These are phyloP conservation scores for Erysimum cheiranthoides DNA, from an alignment of 345 rosid genomes.

Conservation along the genomic window DNA sequence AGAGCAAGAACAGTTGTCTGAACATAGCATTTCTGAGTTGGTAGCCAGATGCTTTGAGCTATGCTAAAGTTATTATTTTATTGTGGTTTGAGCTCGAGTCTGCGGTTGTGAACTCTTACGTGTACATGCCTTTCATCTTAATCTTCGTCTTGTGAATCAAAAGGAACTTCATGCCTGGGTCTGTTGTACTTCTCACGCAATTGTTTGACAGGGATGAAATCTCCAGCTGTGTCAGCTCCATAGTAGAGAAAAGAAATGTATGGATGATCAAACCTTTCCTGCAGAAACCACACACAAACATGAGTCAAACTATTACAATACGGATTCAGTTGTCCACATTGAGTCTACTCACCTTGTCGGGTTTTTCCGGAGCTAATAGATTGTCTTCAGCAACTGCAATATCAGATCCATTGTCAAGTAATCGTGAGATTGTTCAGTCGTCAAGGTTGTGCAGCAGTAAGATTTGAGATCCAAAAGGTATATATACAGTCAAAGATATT, in stretches of 20 bases:
- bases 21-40: background rate
- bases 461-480: background rate
- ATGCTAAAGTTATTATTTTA: slow-evolving; percentile 12
- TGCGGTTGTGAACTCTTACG: slow-evolving; percentile 22
- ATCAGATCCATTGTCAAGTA: slow-evolving; percentile 24
- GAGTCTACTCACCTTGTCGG: slow-evolving; percentile 60
- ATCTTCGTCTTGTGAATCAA: slow-evolving; percentile 63
- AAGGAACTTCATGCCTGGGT: slow-evolving; percentile 77
- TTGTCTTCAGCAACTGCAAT: slow-evolving; percentile 90
- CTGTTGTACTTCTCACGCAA: slow-evolving; percentile 80
- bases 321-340: background rate
- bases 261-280: slow-evolving; percentile 94
- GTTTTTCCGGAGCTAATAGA: slow-evolving; percentile 67
- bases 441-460: background rate
- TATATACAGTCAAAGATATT: background rate
- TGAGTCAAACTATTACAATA: slow-evolving; percentile 6
- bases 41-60: background rate
- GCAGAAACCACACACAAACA: slow-evolving; percentile 42
- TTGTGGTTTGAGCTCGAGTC: background rate
- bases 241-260: slow-evolving; percentile 80
- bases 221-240: slow-evolving; percentile 83
- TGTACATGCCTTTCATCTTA: slow-evolving; percentile 39
- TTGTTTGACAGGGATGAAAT: slow-evolving; percentile 92
- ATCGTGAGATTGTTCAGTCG: background rate
- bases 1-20: slow-evolving; percentile 19